Percentiles rank a stretch among this genome's conserved stretches.
These are phyloP conservation scores for Earliella scabrosa DNA, from an alignment of 1,284 basidiomycete species.

Conservation along the genomic window DNA sequence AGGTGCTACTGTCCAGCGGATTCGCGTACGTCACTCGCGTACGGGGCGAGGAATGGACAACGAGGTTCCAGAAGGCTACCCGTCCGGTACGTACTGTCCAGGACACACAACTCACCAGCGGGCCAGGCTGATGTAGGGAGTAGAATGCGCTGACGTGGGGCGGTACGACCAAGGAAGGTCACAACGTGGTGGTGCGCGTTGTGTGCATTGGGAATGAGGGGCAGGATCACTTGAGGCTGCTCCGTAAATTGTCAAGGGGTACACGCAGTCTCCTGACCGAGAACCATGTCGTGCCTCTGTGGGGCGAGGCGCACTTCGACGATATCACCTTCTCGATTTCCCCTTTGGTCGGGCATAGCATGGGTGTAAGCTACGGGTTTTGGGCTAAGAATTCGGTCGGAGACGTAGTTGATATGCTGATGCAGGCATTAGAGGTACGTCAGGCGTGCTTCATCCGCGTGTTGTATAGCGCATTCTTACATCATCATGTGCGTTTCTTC, in stretches of 20 bases:
- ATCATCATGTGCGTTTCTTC: too few species aligned
- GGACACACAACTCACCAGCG: too few species aligned
- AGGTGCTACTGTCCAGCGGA: too few species aligned
- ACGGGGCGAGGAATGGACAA: too few species aligned
- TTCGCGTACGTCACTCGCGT: too few species aligned
- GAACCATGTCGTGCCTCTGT: slow-evolving; percentile 24
- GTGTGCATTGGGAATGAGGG: slow-evolving; percentile 1
- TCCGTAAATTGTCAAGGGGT: neutral
- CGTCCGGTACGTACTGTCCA: too few species aligned
- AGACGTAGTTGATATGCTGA: slow-evolving; percentile 35
- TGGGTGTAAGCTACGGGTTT: slow-evolving; percentile 12
- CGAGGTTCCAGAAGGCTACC: too few species aligned
- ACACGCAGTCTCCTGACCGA: neutral
- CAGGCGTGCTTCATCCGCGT: too few species aligned
- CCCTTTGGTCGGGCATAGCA: slow-evolving; percentile 26
- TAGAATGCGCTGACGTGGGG: neutral
- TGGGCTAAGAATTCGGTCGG: slow-evolving; percentile 35
- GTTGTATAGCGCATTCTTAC: too few species aligned
- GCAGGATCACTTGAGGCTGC: slow-evolving; percentile 1
- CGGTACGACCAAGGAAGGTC: neutral
- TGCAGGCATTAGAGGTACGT: slow-evolving; percentile 34
- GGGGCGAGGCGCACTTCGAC: slow-evolving; percentile 30
- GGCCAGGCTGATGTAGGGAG: too few species aligned
- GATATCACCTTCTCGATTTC: slow-evolving; percentile 37
- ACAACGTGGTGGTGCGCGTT: slow-evolving; percentile 1